Conservation (phyloP, 2,329 filamentous ascomycete species). For the Diplodia corticola region DNA sequence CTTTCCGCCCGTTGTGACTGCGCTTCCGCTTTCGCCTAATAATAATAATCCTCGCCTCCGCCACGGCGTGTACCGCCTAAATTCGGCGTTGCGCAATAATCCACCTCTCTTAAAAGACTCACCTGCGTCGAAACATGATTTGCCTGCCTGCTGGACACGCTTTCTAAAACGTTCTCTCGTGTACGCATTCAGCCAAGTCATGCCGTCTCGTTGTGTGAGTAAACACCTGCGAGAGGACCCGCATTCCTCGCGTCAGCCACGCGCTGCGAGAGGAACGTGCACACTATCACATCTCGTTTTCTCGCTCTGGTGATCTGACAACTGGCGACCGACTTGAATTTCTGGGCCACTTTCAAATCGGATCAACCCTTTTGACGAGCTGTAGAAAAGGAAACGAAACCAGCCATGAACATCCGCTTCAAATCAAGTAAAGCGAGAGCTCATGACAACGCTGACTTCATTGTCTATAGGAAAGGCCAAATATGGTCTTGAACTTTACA, state of each 20-base stretch:
- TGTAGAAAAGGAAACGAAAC: not conserved
- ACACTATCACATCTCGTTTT: too few species aligned
- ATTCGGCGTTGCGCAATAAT: not conserved
- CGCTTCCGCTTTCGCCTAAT: not conserved
- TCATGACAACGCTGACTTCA: not conserved
- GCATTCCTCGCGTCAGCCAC: not conserved
- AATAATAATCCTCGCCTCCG: too few species aligned
- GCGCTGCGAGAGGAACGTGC: not conserved
- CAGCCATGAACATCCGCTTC: not conserved
- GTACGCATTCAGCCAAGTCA: not conserved
- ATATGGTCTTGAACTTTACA: not conserved
- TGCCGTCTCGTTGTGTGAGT: not conserved
- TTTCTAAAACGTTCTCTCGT: not conserved
- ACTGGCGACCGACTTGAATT: too few species aligned
- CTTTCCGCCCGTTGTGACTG: not conserved
- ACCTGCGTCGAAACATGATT: not conserved
- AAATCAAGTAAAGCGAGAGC: not conserved
- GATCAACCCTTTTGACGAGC: not conserved
- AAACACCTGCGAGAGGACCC: too few species aligned
- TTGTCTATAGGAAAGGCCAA: not conserved
- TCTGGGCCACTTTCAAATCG: not conserved
- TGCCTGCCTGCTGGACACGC: not conserved
- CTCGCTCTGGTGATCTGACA: too few species aligned
- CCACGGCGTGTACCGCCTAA: not conserved
- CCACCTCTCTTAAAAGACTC: not conserved